Conservation (phyloP, 176 grass and related monocot genomes). For the maize (Zea mays) region Zm-B73-REFERENCE-NAM-5.0 NC_050103.1:23434501-23435000, state of each 20-base stretch:
- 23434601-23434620: constrained; percentile 31
- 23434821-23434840: neutral
- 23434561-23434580: constrained; percentile 13
- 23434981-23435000: no score
- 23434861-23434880: neutral
- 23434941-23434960: neutral
- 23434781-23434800: neutral
- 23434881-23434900: neutral
- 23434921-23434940: neutral
- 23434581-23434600: constrained; percentile 40
- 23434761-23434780: neutral
- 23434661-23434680: constrained; percentile 43
- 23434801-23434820: no score
- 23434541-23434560: neutral
- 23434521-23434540: neutral
- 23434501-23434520: neutral
- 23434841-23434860: neutral
- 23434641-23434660: constrained; percentile 29
- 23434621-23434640: constrained; percentile 35
- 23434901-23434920: constrained; percentile 2
- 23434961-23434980: neutral
- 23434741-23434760: neutral
- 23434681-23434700: constrained; percentile 40
- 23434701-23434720: constrained; percentile 19
- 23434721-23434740: constrained; percentile 6